Evolutionary conservation across 352 stramenopile genomes (phyloP), one percentile per base, ranked within the genome.

Genomic region (Peronosclerospora sorghi): DNA sequence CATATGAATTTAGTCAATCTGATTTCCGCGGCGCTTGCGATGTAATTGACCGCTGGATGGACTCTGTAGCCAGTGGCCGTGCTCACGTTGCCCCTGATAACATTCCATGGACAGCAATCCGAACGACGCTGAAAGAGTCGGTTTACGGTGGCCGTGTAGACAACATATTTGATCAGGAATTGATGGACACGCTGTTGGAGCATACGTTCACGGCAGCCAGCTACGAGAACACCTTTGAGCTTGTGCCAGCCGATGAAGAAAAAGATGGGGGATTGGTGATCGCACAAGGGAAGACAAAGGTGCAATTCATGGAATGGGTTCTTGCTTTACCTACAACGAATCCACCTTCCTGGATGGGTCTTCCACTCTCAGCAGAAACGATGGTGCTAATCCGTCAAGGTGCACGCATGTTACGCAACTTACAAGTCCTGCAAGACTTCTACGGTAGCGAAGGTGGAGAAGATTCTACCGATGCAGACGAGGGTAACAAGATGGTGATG

Each of bases 1-100:
- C 71, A 12, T 99, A 99, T 63, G 96, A 99, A 52, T 99, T 99
- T 61, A 98, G 87, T 35, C 96, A 99, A 62, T 95, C 95, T 4
- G 97, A 99, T 70, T 96, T 97, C 37, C 76, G 75, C 41, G 96
- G 96, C 46, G 93, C 95, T 7, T 86, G 98, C 36, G 90, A 98
- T 65, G 95, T 98, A 10, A 96, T 99, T 55, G 97, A 99, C 57
- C 74, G 90, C 24, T 97, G 97, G 77, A 72, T 99, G 4, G 87
- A 97, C 64, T 75, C 82, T 1, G 75, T 90, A 13, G 75, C 72
- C 1, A 48, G 60, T 15, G 76, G 83, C 29, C 90, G 88, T 20
- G 83, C 68, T 35, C 74, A 97, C 48, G 62, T 98, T 7, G 80
- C 95, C n/a, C 95, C 95, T 4, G 92, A 98, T 45, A 87, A 94